Conservation (phyloP, 202 grass and related monocot species). For the Panicum hallii region DNA sequence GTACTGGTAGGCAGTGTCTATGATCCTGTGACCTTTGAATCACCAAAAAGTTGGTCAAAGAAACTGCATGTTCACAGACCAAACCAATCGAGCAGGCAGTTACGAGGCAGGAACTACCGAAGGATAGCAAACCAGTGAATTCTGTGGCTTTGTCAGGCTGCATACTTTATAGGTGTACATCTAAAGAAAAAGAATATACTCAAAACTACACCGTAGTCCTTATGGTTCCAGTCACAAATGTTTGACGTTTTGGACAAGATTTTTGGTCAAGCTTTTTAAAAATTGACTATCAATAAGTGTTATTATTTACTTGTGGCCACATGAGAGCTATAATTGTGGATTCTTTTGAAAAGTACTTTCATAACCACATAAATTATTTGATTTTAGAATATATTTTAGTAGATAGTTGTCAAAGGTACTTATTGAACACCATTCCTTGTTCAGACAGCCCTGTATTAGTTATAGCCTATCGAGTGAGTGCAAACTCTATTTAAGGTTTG, state of each 20-base stretch:
- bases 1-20: background rate
- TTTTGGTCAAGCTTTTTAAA: background rate
- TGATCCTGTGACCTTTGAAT: background rate
- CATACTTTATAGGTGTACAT: background rate
- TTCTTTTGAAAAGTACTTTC: background rate
- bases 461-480: background rate
- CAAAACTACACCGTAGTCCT: background rate
- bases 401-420: background rate
- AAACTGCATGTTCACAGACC: background rate
- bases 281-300: background rate
- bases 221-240: background rate
- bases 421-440: background rate
- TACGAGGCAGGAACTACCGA: background rate
- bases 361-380: background rate
- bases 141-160: background rate
- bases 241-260: background rate
- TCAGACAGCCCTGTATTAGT: background rate
- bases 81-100: background rate
- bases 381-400: background rate
- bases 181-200: background rate
- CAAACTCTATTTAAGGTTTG: background rate
- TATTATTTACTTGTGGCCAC: background rate
- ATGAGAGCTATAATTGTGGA: background rate
- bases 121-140: background rate
- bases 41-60: background rate